phyloP scores from a whole-genome alignment of 768 basidiomycete genomes.

The Cystoderma amianthinum region DNA sequence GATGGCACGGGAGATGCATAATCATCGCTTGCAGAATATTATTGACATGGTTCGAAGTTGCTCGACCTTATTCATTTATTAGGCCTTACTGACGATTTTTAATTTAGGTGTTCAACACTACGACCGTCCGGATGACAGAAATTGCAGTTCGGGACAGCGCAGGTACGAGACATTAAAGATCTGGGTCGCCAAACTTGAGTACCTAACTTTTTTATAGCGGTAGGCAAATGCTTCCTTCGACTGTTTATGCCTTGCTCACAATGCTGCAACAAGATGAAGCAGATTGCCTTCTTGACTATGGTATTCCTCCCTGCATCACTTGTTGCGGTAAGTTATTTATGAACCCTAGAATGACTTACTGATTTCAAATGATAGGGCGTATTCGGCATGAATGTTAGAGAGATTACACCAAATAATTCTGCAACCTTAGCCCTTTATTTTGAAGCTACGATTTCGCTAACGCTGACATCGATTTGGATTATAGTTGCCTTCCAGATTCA shows the following conservation, averaged over 20 bases:
- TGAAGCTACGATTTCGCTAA: conserved; percentile 31
- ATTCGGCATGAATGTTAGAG: conserved; percentile 54
- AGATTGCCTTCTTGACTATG: conserved; percentile 59
- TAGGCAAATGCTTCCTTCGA: too few relatives aligned
- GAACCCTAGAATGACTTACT: neutral
- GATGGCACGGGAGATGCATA: neutral
- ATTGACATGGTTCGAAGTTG: neutral
- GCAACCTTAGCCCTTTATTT: conserved; percentile 34
- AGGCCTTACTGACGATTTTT: neutral
- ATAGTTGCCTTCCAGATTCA: neutral
- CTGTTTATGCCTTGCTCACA: neutral
- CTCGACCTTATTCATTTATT: neutral
- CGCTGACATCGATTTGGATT: conserved; percentile 22
- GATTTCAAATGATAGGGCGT: conserved; percentile 21
- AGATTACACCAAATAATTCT: conserved; percentile 26
- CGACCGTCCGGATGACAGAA: conserved; percentile 51
- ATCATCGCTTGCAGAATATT: neutral
- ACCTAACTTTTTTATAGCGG: neutral
- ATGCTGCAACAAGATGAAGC: conserved; percentile 34
- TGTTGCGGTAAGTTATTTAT: conserved; percentile 28
- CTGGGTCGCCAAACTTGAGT: neutral
- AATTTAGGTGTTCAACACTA: conserved; percentile 51
- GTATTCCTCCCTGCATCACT: conserved; percentile 54
- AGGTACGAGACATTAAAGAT: conserved; percentile 19
- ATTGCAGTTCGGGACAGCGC: conserved; percentile 42